Base-by-base conservation (phyloP, 139 green algal species). In the Ostreobium quekettii region DNA sequence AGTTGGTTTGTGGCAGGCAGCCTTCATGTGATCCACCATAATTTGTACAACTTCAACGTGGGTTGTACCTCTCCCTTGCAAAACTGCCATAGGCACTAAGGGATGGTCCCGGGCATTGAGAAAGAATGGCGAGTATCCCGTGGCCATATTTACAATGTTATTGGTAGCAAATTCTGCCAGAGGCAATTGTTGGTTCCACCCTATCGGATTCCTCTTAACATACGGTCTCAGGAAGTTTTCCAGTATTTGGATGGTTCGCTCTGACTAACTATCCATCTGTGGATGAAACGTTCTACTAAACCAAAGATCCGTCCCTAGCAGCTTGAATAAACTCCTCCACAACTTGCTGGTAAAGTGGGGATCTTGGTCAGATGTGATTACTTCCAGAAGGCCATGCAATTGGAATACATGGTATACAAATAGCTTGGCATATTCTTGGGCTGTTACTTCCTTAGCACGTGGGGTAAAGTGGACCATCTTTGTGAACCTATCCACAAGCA, bases 181-280 rank as follows among this genome's bases (percentile, higher is more conserved):
- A 28, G 38, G 19, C 3, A 80, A 60, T n/a, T 36, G 47, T 5
- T 67, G 1, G 33, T 81, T 72, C 77, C 77, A 86, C 26, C 80
- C 53, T 19, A 60, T 66, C n/a, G 66, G 32, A 1, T 56, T 30
- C 2, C 38, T 3, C 30, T 62, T 47, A 2, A 83, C 61, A 36
- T 72, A 85, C n/a, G 53, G 28, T 0, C 82, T 36, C 0, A 86
- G 48, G 3, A 78, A 78, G 26, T 87, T 74, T 65, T 84, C 70
- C 6, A 87, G 26, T 0, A 59, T 69, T 2, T 75, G 57, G 38
- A 85, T 85, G 6, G 70, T 64, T 3, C 80, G 72, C 59, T 92
- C 86, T 22, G 80, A 89, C 32, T 89, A 82, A 3, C 83, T 82
- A 71, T 89, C 78, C 3, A 74, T 81, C 39, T 88, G 61, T 2